A percentile compares a stretch with the other conserved stretches of the same genome.
These are phyloP conservation scores for Aspergillus terreus DNA, from an alignment of 2,329 filamentous ascomycete species.

Conservation along the genomic window DNA sequence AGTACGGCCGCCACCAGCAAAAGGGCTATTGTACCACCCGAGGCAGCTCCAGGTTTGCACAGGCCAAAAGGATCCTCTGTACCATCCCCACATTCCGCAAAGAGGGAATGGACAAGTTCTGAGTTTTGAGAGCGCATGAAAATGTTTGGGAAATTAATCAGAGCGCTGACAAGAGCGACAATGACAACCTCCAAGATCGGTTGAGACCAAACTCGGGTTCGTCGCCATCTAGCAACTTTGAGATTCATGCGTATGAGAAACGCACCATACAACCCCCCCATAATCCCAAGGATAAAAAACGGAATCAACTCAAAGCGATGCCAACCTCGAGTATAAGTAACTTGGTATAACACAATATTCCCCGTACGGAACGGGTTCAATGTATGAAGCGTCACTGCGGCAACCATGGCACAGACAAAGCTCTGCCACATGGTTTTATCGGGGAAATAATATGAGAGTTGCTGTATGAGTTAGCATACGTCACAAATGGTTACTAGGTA, in stretches of 20 bases:
- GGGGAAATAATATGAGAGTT: conserved; percentile 95
- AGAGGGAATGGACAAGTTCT: conserved; percentile 86
- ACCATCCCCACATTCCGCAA: conserved; percentile 78
- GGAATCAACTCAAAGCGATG: conserved; percentile 91
- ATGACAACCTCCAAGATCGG: conserved; percentile 75
- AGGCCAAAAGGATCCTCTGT: conserved; percentile 84
- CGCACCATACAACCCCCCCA: conserved; percentile 91
- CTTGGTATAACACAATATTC: conserved; percentile 93
- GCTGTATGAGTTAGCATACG: conserved; percentile 42
- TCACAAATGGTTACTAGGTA: background rate
- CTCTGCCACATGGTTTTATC: conserved; percentile 99
- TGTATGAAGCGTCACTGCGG: conserved; percentile 85
- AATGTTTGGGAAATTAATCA: conserved; percentile 92
- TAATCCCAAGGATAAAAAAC: conserved; percentile 78
- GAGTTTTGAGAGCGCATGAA: conserved; percentile 94
- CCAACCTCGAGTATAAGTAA: conserved; percentile 88
- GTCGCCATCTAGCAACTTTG: conserved; percentile 76
- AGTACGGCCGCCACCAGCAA: conserved; percentile 77
- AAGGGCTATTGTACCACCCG: conserved; percentile 75
- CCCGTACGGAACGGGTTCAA: conserved; percentile 93
- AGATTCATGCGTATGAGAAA: conserved; percentile 96
- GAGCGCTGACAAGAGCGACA: conserved; percentile 76
- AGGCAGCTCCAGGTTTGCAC: conserved; percentile 81
- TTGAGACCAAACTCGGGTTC: conserved; percentile 63
- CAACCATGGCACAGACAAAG: conserved; percentile 99